Percentiles rank a stretch among this genome's conserved stretches.
phyloP scores from a whole-genome alignment of 306 rosid species.

The Cicer yamashitae region DNA sequence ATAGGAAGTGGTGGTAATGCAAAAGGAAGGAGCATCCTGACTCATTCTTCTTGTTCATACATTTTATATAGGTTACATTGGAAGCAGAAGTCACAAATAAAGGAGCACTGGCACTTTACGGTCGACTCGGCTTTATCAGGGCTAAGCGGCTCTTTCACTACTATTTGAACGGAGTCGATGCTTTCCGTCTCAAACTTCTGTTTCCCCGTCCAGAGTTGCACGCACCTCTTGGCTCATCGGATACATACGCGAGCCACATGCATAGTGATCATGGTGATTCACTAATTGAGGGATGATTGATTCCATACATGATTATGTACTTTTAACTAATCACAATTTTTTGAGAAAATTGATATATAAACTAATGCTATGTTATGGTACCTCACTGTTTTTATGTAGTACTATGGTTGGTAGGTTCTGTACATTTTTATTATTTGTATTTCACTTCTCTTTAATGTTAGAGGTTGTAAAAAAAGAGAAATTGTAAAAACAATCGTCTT shows the following conservation, averaged over 20 bases:
- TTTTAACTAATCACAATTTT: neutral
- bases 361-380: slow-evolving; percentile 4
- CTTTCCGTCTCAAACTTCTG: slow-evolving; percentile 86
- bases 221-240: slow-evolving; percentile 42
- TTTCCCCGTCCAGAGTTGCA: slow-evolving; percentile 66
- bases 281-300: slow-evolving; percentile 41
- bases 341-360: slow-evolving; percentile 24
- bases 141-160: slow-evolving; percentile 93
- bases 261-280: slow-evolving; percentile 42
- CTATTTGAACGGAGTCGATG: slow-evolving; percentile 98
- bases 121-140: slow-evolving; percentile 92
- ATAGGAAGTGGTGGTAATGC: neutral
- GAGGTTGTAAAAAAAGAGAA: neutral
- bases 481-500: neutral
- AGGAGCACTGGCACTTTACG: slow-evolving; percentile 93
- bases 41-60: slow-evolving; percentile 17
- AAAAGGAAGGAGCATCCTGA: neutral
- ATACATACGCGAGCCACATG: slow-evolving; percentile 36
- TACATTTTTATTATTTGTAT: slow-evolving; percentile 4
- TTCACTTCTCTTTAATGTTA: neutral
- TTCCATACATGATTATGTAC: slow-evolving; percentile 26
- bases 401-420: neutral
- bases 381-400: slow-evolving; percentile 1
- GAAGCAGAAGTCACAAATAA: slow-evolving; percentile 97
- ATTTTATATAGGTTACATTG: slow-evolving; percentile 67